Evolutionary conservation across 352 stramenopile genomes (phyloP).

Genomic region (Pythium aristosporum): DNA sequence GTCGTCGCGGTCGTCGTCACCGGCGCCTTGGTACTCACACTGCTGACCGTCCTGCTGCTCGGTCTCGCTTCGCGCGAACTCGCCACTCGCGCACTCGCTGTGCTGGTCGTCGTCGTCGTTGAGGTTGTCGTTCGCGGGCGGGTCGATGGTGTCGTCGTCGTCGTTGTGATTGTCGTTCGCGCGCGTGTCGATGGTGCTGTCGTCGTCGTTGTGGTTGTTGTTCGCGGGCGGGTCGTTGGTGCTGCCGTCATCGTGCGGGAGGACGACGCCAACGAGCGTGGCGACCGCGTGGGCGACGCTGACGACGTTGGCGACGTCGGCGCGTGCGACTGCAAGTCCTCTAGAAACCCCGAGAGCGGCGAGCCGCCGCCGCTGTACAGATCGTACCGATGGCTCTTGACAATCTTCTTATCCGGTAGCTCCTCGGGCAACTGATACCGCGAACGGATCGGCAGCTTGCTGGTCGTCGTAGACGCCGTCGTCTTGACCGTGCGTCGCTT

Average conservation of each 20-base stretch:
- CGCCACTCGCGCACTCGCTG: not conserved
- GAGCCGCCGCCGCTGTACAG: not conserved
- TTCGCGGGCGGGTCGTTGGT: not conserved
- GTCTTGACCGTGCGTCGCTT: not conserved
- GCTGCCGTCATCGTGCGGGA: not conserved
- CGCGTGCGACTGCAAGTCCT: slow-evolving; percentile 27
- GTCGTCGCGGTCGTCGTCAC: not conserved
- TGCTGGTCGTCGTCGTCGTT: not conserved
- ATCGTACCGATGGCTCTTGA: slow-evolving; percentile 3
- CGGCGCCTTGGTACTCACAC: not conserved
- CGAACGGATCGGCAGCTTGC: not conserved
- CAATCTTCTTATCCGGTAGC: slow-evolving; percentile 4
- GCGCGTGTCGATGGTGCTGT: not conserved
- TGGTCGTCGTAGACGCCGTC: not conserved
- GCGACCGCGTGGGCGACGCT: slow-evolving; percentile 42
- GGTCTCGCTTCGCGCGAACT: not conserved
- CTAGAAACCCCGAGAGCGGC: slow-evolving; percentile 6
- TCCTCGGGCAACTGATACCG: slow-evolving; percentile 1
- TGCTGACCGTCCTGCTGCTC: no score
- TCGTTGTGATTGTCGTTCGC: not conserved
- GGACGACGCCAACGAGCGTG: slow-evolving; percentile 15
- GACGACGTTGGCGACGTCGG: slow-evolving; percentile 59
- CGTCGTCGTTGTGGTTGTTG: not conserved
- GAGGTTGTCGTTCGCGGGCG: not conserved
- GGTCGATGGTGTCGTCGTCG: not conserved